phyloP scores from a whole-genome alignment of 805 yeast species.

The Pichia occidentalis region DNA sequence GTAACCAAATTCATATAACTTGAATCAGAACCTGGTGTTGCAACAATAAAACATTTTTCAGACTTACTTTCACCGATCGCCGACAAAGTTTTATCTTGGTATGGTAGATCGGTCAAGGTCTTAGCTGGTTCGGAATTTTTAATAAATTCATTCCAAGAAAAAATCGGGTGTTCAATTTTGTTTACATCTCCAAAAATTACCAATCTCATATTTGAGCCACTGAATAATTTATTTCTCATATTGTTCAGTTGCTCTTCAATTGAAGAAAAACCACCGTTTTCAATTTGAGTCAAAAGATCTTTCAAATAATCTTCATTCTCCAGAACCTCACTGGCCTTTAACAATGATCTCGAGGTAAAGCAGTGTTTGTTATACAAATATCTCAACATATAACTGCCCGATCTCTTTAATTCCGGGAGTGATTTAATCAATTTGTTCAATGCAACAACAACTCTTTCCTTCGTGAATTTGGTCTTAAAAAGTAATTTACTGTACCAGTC shows the following conservation, averaged over 20 bases:
- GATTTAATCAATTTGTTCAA: conserved; percentile 55
- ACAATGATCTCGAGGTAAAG: conserved; percentile 53
- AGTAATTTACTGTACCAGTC: conserved; percentile 69
- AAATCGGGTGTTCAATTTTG: conserved; percentile 47
- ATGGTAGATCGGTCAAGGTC: conserved; percentile 36
- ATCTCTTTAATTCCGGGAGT: conserved; percentile 57
- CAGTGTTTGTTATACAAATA: conserved; percentile 45
- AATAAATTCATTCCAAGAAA: conserved; percentile 46
- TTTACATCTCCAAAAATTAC: conserved; percentile 65
- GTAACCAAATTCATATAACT: conserved; percentile 59
- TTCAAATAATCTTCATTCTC: conserved; percentile 53
- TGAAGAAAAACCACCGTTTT: conserved; percentile 44
- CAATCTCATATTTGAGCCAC: conserved; percentile 54
- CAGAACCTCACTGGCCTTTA: conserved; percentile 60
- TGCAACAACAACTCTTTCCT: conserved; percentile 58
- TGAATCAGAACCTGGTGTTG: conserved; percentile 82
- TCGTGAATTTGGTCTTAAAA: conserved; percentile 64
- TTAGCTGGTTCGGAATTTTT: conserved; percentile 7
- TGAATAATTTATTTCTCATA: conserved; percentile 47
- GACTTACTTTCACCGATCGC: conserved; percentile 47
- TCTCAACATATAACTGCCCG: conserved; percentile 56
- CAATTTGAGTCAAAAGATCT: conserved; percentile 41
- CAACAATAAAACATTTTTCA: conserved; percentile 51
- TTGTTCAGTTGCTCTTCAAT: conserved; percentile 45
- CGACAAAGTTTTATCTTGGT: conserved; percentile 48